Base-by-base conservation (phyloP, 75 land plant species). In the Azolla pinnata region DNA sequence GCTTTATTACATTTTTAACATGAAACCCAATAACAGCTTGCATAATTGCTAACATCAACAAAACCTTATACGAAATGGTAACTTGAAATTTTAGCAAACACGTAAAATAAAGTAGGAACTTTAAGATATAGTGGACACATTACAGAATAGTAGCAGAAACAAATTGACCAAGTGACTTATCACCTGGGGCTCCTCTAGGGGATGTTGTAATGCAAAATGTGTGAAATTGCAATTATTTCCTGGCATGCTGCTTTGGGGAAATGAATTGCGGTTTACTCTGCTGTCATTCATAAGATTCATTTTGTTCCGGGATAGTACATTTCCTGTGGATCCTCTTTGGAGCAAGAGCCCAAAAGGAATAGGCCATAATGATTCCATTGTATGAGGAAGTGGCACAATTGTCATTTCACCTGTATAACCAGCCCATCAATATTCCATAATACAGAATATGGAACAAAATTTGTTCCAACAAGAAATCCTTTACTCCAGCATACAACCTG, bases 341-440 rank as follows among this genome's bases (percentile, higher is more conserved):
- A 95, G 75, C 19, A 95, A 69, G 40, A 95, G 69, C 29, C 96
- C 99, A 73, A 70, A 81, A 28, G 96, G 87, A 62, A 89, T 76
- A 54, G 96, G 76, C 87, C 87, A 89, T 50, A 95, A 81, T 46
- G 90, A 83, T 47, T 74, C 60, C 56, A 90, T 71, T 21, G 81
- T 9, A 67, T 68, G 68, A 28, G 82, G 75, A 25, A 86, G 69
- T 3, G 91, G 88, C 30, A 95, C 69, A 1, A 75, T 62, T 48
- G 66, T 68, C 30, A 90, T 68, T 62, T 89, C 96, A 53, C 99
- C 96, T 91, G 77, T 33, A 57, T 44, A 25, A 5, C 10, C 54
- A 53, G 5, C 26, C 23, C 21, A 53, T 53, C 21, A 21, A 18
- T 21, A 19, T 21, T 19, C 55, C 28, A 53, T 5, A 28, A 17